These are phyloP conservation scores for Meyerozyma sp. DNA, from an alignment of 1,139 yeast genomes.

Conservation along the genomic window DNA sequence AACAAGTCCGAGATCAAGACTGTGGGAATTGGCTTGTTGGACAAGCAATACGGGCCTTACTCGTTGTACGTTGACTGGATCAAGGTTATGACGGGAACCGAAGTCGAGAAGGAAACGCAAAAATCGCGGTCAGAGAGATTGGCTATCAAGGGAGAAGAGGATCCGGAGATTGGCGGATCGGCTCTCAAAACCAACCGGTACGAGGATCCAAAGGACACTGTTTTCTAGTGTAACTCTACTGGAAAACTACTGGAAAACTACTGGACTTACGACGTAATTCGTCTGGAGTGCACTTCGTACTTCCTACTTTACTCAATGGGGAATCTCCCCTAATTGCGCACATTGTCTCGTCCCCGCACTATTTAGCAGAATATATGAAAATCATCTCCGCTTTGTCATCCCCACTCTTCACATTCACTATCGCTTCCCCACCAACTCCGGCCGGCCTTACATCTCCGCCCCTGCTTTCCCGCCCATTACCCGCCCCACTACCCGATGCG, in stretches of 20 bases:
- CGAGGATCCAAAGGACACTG: slow-evolving; percentile 30
- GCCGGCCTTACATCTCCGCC: background rate
- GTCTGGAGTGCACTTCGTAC: too few relatives aligned
- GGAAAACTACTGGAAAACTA: background rate
- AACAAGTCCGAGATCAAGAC: slow-evolving; percentile 66
- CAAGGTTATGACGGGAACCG: slow-evolving; percentile 60
- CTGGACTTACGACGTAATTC: too few relatives aligned
- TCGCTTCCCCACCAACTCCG: background rate
- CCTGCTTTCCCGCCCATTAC: too few relatives aligned
- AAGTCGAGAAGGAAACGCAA: slow-evolving; percentile 35
- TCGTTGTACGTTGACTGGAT: slow-evolving; percentile 68
- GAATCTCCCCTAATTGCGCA: background rate
- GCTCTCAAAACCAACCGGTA: slow-evolving; percentile 17
- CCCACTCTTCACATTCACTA: background rate
- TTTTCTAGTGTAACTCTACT: slow-evolving; percentile 14
- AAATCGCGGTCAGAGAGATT: slow-evolving; percentile 25
- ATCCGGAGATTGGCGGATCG: slow-evolving; percentile 18
- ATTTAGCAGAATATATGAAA: background rate
- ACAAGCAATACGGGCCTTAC: slow-evolving; percentile 75
- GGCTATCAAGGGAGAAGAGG: slow-evolving; percentile 11
- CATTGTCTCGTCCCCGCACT: background rate
- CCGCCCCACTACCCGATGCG: too few relatives aligned
- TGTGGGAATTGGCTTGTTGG: slow-evolving; percentile 74
- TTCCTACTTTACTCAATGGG: too few relatives aligned
- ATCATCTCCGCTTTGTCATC: background rate